phyloP scores from a whole-genome alignment of 306 rosid genomes.

The Cotoneaster glaucophyllus region DNA sequence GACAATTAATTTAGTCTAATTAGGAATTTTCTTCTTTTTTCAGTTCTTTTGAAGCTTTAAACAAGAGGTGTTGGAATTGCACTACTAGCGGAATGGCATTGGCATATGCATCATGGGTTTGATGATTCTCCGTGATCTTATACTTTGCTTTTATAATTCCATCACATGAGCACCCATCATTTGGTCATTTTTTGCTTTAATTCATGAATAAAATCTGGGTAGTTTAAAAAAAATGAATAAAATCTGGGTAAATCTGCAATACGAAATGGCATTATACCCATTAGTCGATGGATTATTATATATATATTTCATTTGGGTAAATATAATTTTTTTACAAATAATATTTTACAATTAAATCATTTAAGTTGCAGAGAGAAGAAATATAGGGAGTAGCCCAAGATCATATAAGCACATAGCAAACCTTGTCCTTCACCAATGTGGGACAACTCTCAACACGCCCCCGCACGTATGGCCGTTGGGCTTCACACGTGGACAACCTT shows the following conservation, averaged over 20 bases:
- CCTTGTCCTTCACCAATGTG: too few species aligned
- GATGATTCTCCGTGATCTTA: conserved; percentile 5
- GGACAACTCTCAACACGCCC: too few species aligned
- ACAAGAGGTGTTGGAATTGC: too few species aligned
- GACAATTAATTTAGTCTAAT: not conserved
- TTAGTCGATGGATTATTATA: not conserved
- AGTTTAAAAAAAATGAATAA: not conserved
- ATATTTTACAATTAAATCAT: too few species aligned
- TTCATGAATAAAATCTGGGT: not conserved
- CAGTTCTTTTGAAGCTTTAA: not conserved
- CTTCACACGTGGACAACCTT: too few species aligned
- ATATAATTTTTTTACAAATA: too few species aligned
- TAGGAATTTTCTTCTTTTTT: conserved; percentile 1
- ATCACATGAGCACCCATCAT: conserved; percentile 33
- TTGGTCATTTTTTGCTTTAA: not conserved
- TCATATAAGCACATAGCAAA: too few species aligned
- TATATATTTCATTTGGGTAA: too few species aligned
- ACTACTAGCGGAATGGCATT: conserved; percentile 5
- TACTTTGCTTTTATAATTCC: conserved; percentile 14
- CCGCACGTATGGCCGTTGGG: too few species aligned
- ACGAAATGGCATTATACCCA: conserved; percentile 1
- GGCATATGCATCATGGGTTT: conserved; percentile 33
- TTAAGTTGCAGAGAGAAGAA: too few species aligned
- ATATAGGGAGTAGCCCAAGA: too few species aligned
- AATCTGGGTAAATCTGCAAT: not conserved